Percentiles rank a stretch among this genome's conserved stretches.
Conservation (phyloP, 139 green algal species). For the Zygnema circumcarinatum region DNA sequence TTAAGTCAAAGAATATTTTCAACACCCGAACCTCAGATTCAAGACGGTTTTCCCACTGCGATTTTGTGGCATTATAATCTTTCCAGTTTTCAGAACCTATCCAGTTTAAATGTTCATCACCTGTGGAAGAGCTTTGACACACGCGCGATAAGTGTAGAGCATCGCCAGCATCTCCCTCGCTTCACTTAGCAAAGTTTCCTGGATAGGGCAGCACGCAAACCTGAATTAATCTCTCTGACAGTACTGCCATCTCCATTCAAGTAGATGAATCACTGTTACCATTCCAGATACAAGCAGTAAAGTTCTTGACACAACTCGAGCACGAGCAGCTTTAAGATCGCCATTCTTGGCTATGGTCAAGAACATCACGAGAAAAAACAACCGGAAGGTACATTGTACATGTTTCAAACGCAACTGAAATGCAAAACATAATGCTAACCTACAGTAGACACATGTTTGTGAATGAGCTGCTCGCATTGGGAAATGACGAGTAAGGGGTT, state of each 20-base stretch:
- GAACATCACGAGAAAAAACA: neutral
- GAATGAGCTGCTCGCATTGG: too few relatives aligned
- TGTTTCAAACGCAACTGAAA: neutral
- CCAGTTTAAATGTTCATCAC: too few relatives aligned
- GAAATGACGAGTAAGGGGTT: too few relatives aligned
- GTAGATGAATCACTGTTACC: too few relatives aligned
- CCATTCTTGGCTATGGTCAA: neutral
- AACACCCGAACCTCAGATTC: too few relatives aligned
- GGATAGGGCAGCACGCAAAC: neutral
- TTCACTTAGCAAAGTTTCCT: slow-evolving; percentile 2
- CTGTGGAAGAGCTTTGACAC: slow-evolving; percentile 14
- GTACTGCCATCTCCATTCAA: neutral
- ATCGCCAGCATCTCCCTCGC: slow-evolving; percentile 1
- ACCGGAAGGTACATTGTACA: neutral
- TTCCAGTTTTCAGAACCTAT: too few relatives aligned
- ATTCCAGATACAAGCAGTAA: too few relatives aligned
- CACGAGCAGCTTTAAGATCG: neutral
- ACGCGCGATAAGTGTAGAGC: slow-evolving; percentile 15
- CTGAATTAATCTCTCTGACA: neutral
- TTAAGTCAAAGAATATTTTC: too few relatives aligned
- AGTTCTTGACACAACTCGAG: neutral
- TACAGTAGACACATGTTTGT: too few relatives aligned
- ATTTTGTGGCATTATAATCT: too few relatives aligned
- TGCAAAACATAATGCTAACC: too few relatives aligned
- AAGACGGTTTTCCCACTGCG: too few relatives aligned